Evolutionary conservation across 306 rosid species (phyloP).

Genomic region (Pyrus betulifolia): DNA sequence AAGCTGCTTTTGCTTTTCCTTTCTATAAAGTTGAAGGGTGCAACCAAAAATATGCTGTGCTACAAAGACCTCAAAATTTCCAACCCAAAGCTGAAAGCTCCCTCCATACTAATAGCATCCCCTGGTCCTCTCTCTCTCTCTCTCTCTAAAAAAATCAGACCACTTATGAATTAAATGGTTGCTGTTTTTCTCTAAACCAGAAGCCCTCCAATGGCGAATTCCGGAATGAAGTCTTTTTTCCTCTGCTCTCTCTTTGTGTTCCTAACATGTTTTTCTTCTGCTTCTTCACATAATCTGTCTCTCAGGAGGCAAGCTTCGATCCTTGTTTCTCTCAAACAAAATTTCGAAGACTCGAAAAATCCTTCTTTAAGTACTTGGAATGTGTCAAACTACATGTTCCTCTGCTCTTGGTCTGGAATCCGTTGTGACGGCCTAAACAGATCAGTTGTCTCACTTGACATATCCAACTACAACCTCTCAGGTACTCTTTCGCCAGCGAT

Average conservation of each 20-base stretch:
- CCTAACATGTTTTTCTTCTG: slow-evolving; percentile 29
- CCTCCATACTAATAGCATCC: background rate
- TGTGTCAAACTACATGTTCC: slow-evolving; percentile 39
- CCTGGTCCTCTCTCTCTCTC: slow-evolving; percentile 6
- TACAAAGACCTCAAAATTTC: background rate
- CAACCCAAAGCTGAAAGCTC: background rate
- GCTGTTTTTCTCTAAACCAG: slow-evolving; percentile 16
- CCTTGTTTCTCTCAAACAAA: slow-evolving; percentile 56
- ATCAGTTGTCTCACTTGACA: slow-evolving; percentile 53
- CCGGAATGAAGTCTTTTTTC: slow-evolving; percentile 19
- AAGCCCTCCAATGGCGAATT: background rate
- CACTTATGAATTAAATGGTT: slow-evolving; percentile 5
- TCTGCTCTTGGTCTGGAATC: slow-evolving; percentile 78
- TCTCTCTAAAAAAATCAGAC: background rate
- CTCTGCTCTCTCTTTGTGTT: slow-evolving; percentile 19
- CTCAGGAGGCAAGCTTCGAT: slow-evolving; percentile 63
- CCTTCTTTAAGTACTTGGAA: slow-evolving; percentile 48
- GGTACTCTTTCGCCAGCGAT: slow-evolving; percentile 58
- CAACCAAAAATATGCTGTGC: slow-evolving; percentile 37
- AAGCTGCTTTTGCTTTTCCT: slow-evolving; percentile 64
- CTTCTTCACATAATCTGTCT: slow-evolving; percentile 36
- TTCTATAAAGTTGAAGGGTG: slow-evolving; percentile 59
- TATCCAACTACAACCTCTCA: slow-evolving; percentile 60
- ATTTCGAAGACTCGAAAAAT: slow-evolving; percentile 29
- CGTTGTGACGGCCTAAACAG: slow-evolving; percentile 39